These are phyloP conservation scores for Coprinopsis cinerea DNA, from an alignment of 768 basidiomycete species.

Conservation along the genomic window DNA sequence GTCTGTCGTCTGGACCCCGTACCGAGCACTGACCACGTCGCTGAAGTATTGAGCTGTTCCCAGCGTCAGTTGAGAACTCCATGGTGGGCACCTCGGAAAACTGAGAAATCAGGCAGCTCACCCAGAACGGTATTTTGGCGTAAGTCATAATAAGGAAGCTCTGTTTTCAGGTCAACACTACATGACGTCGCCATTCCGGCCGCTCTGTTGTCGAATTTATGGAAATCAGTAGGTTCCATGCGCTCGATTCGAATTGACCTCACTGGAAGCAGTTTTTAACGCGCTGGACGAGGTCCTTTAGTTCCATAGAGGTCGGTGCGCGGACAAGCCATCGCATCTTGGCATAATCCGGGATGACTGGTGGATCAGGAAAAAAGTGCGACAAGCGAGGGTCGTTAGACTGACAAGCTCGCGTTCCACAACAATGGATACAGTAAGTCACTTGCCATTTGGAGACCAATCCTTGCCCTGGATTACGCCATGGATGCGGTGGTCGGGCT, in stretches of 20 bases:
- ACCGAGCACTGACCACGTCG: constrained; percentile 37
- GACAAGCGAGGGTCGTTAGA: not conserved
- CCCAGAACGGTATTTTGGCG: constrained; percentile 54
- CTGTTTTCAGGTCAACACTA: constrained; percentile 37
- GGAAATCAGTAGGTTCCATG: too few species aligned
- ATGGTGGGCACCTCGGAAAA: not conserved
- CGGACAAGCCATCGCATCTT: constrained; percentile 69
- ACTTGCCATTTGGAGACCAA: constrained; percentile 64
- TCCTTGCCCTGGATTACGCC: constrained; percentile 68
- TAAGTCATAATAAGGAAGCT: constrained; percentile 47
- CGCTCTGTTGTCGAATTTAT: too few species aligned
- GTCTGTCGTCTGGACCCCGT: constrained; percentile 32
- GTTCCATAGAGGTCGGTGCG: constrained; percentile 55
- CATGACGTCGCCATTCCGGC: constrained; percentile 62
- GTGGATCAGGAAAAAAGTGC: not conserved
- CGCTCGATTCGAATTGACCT: not conserved
- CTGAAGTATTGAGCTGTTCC: constrained; percentile 48
- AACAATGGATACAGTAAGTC: constrained; percentile 1
- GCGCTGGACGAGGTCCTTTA: constrained; percentile 48
- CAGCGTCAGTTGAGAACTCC: not conserved
- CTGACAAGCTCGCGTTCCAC: not conserved
- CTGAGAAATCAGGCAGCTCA: constrained; percentile 20
- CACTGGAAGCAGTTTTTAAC: constrained; percentile 70
- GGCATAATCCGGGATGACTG: constrained; percentile 83
- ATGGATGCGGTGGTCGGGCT: constrained; percentile 74